These are phyloP conservation scores for Bruguiera hainesii DNA, from an alignment of 441 rosid species.

Conservation along the genomic window DNA sequence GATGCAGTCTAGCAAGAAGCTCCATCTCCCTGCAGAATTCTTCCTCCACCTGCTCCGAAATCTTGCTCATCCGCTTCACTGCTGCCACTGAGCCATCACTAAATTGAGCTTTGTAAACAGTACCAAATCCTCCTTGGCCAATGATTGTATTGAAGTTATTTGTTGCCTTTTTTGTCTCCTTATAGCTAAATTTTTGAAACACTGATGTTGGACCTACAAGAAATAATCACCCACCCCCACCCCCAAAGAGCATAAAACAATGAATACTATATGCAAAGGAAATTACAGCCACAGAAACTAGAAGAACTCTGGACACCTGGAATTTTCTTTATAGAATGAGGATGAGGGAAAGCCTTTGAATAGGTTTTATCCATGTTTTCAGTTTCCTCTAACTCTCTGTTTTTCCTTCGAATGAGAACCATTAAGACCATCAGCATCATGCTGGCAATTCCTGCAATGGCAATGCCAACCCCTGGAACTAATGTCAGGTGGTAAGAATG, in stretches of 20 bases:
- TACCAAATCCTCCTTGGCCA: slow-evolving; percentile 94
- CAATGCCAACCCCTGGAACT: slow-evolving; percentile 69
- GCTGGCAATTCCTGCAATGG: slow-evolving; percentile 57
- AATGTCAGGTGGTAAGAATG: slow-evolving; percentile 62
- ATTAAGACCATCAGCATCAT: slow-evolving; percentile 55
- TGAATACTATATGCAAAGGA: slow-evolving; percentile 1
- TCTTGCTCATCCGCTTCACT: slow-evolving; percentile 75
- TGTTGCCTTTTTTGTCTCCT: slow-evolving; percentile 74
- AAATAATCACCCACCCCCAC: slow-evolving; percentile 8
- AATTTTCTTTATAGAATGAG: slow-evolving; percentile 52
- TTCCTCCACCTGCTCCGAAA: slow-evolving; percentile 67
- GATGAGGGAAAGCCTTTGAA: slow-evolving; percentile 51
- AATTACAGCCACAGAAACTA: slow-evolving; percentile 2
- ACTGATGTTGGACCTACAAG: slow-evolving; percentile 60
- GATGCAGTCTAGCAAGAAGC: slow-evolving; percentile 92
- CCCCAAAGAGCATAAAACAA: background rate
- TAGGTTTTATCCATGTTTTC: slow-evolving; percentile 46
- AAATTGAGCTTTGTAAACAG: slow-evolving; percentile 77
- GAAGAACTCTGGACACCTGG: slow-evolving; percentile 47
- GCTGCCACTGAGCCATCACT: slow-evolving; percentile 63
- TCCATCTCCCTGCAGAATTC: slow-evolving; percentile 90
- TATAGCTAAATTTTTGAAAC: slow-evolving; percentile 74
- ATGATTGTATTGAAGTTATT: slow-evolving; percentile 54
- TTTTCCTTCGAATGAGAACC: slow-evolving; percentile 70
- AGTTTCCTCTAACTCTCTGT: slow-evolving; percentile 59